These are phyloP conservation scores for Aegilops speltoides DNA, from an alignment of 176 grass and related monocot species.

Conservation along the genomic window DNA sequence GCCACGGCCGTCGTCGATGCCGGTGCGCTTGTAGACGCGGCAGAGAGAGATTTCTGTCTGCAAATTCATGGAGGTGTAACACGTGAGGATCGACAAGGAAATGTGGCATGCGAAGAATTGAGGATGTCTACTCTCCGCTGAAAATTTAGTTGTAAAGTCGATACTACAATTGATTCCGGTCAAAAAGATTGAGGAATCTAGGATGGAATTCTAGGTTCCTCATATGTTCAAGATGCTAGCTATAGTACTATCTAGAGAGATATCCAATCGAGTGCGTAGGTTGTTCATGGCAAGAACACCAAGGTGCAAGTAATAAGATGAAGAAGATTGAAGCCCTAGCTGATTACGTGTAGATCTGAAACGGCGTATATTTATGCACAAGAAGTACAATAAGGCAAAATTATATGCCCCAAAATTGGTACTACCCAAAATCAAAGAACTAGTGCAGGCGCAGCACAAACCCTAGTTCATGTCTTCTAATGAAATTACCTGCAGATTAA, in stretches of 20 bases:
- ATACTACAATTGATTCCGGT: background rate
- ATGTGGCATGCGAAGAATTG: background rate
- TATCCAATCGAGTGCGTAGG: background rate
- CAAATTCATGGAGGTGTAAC: background rate
- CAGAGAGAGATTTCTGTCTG: slow-evolving; percentile 93
- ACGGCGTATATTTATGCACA: background rate
- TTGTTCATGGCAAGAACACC: background rate
- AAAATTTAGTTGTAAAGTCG: slow-evolving; percentile 20
- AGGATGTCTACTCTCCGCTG: background rate
- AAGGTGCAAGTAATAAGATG: background rate
- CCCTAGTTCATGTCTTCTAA: slow-evolving; percentile 1
- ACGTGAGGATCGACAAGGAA: background rate
- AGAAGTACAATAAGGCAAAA: background rate
- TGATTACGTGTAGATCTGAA: slow-evolving; percentile 6
- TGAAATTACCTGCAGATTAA: background rate
- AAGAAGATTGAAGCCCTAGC: slow-evolving; percentile 37
- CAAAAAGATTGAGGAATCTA: slow-evolving; percentile 3
- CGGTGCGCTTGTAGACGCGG: slow-evolving; percentile 87
- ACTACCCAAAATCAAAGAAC: background rate
- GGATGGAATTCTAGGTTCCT: background rate
- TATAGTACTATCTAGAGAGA: background rate
- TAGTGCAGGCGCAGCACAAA: background rate
- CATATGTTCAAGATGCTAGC: background rate
- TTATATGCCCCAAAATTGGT: background rate
- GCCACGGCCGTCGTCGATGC: slow-evolving; percentile 66